Conservation (phyloP, 805 yeast genomes). For the Kuraishia floccosa region DNA sequence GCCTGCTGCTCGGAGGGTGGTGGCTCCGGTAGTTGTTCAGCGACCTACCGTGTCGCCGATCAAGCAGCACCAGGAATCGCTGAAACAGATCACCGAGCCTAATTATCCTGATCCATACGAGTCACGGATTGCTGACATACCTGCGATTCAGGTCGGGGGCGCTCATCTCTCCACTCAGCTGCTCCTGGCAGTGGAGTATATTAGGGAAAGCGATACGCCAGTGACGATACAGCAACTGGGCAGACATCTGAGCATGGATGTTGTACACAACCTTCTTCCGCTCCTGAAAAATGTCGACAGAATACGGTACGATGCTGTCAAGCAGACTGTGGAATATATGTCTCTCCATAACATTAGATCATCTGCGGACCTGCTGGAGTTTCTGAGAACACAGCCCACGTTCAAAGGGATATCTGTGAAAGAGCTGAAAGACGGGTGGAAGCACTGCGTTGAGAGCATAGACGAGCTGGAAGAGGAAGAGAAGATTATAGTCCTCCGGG, state of each 20-base stretch:
- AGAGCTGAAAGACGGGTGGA: constrained; percentile 83
- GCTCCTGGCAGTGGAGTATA: constrained; percentile 83
- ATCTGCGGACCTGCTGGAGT: constrained; percentile 64
- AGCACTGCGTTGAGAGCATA: constrained; percentile 72
- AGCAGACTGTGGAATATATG: constrained; percentile 69
- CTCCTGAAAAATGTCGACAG: constrained; percentile 68
- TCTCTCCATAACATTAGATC: constrained; percentile 82
- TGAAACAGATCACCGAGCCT: too few relatives aligned
- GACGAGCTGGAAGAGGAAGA: constrained; percentile 68
- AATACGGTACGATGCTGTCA: constrained; percentile 52
- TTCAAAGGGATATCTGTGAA: constrained; percentile 82
- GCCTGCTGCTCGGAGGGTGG: constrained; percentile 22
- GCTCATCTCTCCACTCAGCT: constrained; percentile 78
- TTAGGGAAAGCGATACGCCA: constrained; percentile 63
- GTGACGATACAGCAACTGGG: constrained; percentile 55
- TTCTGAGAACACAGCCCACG: constrained; percentile 70
- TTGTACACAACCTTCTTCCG: constrained; percentile 54
- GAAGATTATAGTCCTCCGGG: constrained; percentile 72
- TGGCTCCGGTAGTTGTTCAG: constrained; percentile 8
- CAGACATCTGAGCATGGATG: constrained; percentile 51
- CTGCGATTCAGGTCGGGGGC: constrained; percentile 10
- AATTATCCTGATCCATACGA: too few relatives aligned
- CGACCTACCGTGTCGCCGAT: too few relatives aligned
- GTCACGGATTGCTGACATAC: constrained; percentile 1
- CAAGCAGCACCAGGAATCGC: constrained; percentile 7